Percentiles rank a stretch among this genome's conserved stretches.
phyloP scores from a whole-genome alignment of 352 stramenopile genomes.

The Pythium sp. region DNA sequence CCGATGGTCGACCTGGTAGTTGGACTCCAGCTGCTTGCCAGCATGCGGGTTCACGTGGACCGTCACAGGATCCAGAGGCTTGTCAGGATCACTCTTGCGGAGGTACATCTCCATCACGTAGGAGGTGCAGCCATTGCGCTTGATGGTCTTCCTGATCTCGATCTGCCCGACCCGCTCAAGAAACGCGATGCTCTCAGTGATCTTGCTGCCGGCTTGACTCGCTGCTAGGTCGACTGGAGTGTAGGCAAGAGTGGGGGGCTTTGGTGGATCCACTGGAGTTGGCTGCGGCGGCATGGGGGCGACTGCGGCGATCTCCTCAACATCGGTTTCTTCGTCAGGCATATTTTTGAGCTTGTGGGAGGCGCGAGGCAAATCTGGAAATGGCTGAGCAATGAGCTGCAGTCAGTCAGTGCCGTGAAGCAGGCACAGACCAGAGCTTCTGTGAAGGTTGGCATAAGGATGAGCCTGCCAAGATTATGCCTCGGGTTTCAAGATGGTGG shows the following conservation, averaged over 20 bases:
- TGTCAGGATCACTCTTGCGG: background rate
- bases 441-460: background rate
- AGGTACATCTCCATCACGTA: conserved; percentile 21
- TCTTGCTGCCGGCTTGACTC: background rate
- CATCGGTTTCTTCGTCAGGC: background rate
- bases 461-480: too few relatives aligned
- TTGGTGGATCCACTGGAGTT: background rate
- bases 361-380: background rate
- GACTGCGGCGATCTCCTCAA: background rate
- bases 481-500: background rate
- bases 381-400: background rate
- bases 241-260: background rate
- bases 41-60: conserved; percentile 8
- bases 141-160: conserved; percentile 14
- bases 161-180: conserved; percentile 15
- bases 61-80: background rate
- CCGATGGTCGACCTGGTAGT: conserved; percentile 21
- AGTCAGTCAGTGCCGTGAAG: background rate
- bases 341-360: background rate
- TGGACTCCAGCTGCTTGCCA: conserved; percentile 11
- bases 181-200: conserved; percentile 7
- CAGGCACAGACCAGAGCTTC: background rate
- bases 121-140: conserved; percentile 10
- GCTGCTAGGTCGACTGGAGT: background rate
- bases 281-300: background rate